Percentiles rank a stretch among this genome's conserved stretches.
Evolutionary conservation across 106 monocot genomes (phyloP).

Genomic region (Dendrobium catenatum): DNA sequence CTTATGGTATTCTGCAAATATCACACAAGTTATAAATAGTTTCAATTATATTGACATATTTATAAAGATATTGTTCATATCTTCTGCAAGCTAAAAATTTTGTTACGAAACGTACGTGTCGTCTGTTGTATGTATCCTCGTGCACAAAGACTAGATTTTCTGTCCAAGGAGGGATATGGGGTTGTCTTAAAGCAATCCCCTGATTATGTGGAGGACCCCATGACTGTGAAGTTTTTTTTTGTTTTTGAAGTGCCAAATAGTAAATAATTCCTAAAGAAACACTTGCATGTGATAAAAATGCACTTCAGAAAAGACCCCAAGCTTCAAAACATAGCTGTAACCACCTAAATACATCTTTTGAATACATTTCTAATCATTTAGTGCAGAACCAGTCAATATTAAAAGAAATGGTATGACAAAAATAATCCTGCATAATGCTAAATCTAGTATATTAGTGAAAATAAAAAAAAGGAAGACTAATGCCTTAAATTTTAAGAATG

Average conservation of each 20-base stretch:
- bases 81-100: too few relatives aligned
- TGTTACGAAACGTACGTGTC: conserved; percentile 19
- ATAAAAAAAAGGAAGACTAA: too few relatives aligned
- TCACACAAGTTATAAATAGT: too few relatives aligned
- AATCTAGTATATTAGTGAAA: too few relatives aligned
- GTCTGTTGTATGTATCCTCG: conserved; percentile 45
- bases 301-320: conserved; percentile 51
- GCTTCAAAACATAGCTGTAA: conserved; percentile 55
- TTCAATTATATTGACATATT: too few relatives aligned
- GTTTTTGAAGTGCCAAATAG: conserved; percentile 20
- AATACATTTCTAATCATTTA: conserved; percentile 32
- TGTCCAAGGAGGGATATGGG: conserved; percentile 52
- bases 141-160: conserved; percentile 41
- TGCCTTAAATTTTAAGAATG: too few relatives aligned
- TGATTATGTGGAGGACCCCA: conserved; percentile 37
- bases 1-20: too few relatives aligned
- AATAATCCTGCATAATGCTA: conserved; percentile 33
- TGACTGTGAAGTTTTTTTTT: conserved; percentile 17
- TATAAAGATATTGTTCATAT: too few relatives aligned
- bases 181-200: conserved; percentile 72
- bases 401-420: conserved; percentile 54
- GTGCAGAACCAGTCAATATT: conserved; percentile 42
- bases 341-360: conserved; percentile 24
- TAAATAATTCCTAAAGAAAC: conserved; percentile 37
- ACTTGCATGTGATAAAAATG: conserved; percentile 35